Percentiles rank a stretch among this genome's conserved stretches.
phyloP scores from a whole-genome alignment of 257 asterid species.

The Gynochthodes officinalis region DNA sequence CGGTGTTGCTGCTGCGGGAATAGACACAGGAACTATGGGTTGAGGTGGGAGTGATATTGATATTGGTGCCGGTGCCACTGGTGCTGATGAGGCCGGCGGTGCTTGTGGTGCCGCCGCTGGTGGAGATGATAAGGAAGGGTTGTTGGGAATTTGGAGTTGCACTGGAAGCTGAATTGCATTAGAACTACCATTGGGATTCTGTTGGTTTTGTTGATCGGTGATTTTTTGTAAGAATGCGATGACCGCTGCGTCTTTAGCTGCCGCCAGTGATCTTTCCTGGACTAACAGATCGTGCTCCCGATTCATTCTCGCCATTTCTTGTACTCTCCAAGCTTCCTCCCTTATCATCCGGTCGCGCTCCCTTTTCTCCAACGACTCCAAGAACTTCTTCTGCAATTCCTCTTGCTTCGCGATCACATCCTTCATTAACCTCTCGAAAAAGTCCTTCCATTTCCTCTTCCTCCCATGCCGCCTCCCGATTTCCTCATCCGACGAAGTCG shows the following conservation, averaged over 20 bases:
- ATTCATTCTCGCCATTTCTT: slow-evolving; percentile 66
- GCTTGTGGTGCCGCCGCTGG: neutral
- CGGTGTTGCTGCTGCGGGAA: slow-evolving; percentile 11
- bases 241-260: slow-evolving; percentile 77
- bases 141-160: slow-evolving; percentile 24
- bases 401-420: slow-evolving; percentile 77
- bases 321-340: slow-evolving; percentile 85
- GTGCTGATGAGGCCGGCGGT: neutral
- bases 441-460: slow-evolving; percentile 89
- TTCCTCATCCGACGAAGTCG: slow-evolving; percentile 82
- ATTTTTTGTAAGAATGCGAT: slow-evolving; percentile 64
- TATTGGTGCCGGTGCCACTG: neutral
- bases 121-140: slow-evolving; percentile 8
- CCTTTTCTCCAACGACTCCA: slow-evolving; percentile 68
- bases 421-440: slow-evolving; percentile 52
- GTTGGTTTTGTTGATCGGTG: slow-evolving; percentile 42
- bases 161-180: slow-evolving; percentile 16
- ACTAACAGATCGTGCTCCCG: slow-evolving; percentile 71
- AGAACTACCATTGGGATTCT: slow-evolving; percentile 22
- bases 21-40: slow-evolving; percentile 5
- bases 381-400: slow-evolving; percentile 66
- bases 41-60: slow-evolving; percentile 10
- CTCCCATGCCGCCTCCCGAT: slow-evolving; percentile 48
- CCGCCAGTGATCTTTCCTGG: slow-evolving; percentile 77
- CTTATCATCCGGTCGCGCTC: slow-evolving; percentile 70